Evolutionary conservation across 1,139 yeast genomes (phyloP).

Genomic region (Candida sp.): DNA sequence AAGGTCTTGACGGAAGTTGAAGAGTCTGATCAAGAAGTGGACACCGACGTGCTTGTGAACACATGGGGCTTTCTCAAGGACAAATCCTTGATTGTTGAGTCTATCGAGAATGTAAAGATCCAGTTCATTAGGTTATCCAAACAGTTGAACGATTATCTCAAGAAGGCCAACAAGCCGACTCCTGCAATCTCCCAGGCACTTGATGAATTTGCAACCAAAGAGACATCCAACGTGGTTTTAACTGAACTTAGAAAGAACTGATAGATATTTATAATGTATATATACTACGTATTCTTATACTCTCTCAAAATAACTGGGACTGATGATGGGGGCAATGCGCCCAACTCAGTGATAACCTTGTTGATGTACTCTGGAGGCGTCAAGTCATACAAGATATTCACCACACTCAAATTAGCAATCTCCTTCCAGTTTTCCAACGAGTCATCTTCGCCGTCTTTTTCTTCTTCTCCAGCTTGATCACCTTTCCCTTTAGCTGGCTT

Average conservation of each 20-base stretch:
- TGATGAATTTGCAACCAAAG: constrained; percentile 25
- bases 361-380: constrained; percentile 95
- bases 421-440: constrained; percentile 70
- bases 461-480: constrained; percentile 14
- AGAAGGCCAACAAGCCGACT: constrained; percentile 11
- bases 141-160: constrained; percentile 19
- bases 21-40: constrained; percentile 11
- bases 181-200: constrained; percentile 24
- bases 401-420: constrained; percentile 66
- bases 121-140: constrained; percentile 43
- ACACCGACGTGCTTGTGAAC: constrained; percentile 18
- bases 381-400: constrained; percentile 89
- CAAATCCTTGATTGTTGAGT: constrained; percentile 44
- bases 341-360: constrained; percentile 95
- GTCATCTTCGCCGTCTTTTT: constrained; percentile 13
- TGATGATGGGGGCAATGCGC: constrained; percentile 95
- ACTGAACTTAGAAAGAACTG: constrained; percentile 26
- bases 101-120: constrained; percentile 67
- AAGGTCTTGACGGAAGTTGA: constrained; percentile 15
- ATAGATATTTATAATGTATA: neutral
- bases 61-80: constrained; percentile 28
- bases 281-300: constrained; percentile 60
- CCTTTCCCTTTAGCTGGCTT: constrained; percentile 17
- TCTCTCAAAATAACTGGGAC: constrained; percentile 97
- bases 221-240: constrained; percentile 33